Evolutionary conservation across 768 basidiomycete species (phyloP), one percentile per base, ranked within the genome.

Genomic region (Trametes coccinea): DNA sequence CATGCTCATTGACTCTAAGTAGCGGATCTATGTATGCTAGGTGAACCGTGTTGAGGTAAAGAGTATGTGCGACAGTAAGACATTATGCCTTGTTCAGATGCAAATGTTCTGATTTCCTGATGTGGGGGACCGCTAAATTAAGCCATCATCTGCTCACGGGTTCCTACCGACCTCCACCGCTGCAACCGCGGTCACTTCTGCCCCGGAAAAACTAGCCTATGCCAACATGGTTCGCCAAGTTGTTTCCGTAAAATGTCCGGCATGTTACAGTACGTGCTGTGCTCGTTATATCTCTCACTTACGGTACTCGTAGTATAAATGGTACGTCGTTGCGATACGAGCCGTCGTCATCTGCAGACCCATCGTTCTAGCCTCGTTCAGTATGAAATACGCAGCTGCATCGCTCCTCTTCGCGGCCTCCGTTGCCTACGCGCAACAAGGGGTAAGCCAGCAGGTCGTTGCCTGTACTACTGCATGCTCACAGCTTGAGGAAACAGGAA

Each of bases 391-490:
- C 58, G 49, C 60, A 45, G 55, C 64, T 33, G 62, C 63, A 34
- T 47, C 65, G 48, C 45, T 70, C 27, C 63, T 73, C 33, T 69
- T 67, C 37, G 62, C 61, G 39, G 67, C 65, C 14, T 57, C 73
- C 3, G 57, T 64, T 22, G 70, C 62, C 34, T 45, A 59, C 34
- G 68, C 71, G 6, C 71, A 71, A 49, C 58, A 61, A 27, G 44
- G 55, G 22, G 73, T 67, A n/a, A 34, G 67, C 40, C 14, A 6
- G 2, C 2, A 17, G 10, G 30, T 1, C 0, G 30, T 22, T 48
- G 49, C 33, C 0, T 29, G 4, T 47, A 27, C n/a, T 7, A 17
- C 37, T 34, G 13, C 0, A 33, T 27, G 39, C 22, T 61, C 0
- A 48, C 17, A 5, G 22, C 1, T 22, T 22, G 3, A 3, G 6